Base-by-base conservation (phyloP, 1,284 basidiomycete genomes). In the Papiliotrema laurentii region DNA sequence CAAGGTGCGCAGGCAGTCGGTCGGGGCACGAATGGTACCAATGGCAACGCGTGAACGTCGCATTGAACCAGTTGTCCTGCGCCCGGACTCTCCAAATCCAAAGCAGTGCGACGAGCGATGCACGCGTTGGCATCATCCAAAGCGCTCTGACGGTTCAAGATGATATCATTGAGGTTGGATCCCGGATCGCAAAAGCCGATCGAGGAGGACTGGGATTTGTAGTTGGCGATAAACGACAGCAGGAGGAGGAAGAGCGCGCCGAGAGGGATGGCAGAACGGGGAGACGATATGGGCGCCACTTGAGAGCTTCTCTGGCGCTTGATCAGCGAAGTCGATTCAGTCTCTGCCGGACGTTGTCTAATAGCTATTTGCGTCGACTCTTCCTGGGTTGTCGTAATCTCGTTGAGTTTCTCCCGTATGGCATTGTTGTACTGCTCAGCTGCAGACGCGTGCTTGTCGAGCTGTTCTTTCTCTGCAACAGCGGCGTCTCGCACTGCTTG, bases 111-210 rank as follows among this genome's bases (percentile, higher is more conserved):
- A 19, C 60, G 57, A 7, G 54, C 51, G 25, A 84, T 79, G 68
- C 88, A 90, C 30, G 77, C 74, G 48, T 81, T 77, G 7, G 81
- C 75, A 24, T 80, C 78, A 14, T 75, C 68, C 45, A 80, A 69
- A 14, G 60, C 60, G 16, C 31, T 49, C 39, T 67, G 66, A 3
- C 70, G 61, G 10, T 47, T 43, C 9, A 66, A 47, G 27, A 90
- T 73, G 10, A 79, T 73, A 16, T 69, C 70, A 70, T 89, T 96
- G 18, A 83, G 84, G 38, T 74, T 71, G 41, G 72, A 79, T 6
- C 79, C 82, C 10, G 82, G 73, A 60, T 91, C 85, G 71, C 91
- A 96, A 75, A 83, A 96, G 0, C 92, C 91, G 58, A 91, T 83
- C 2, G 78, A 69, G 0, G 83, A 73, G 4, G 87, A 89, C 53